These are phyloP conservation scores for Pleodorina starrii DNA, from an alignment of 139 green algal species.

Conservation along the genomic window DNA sequence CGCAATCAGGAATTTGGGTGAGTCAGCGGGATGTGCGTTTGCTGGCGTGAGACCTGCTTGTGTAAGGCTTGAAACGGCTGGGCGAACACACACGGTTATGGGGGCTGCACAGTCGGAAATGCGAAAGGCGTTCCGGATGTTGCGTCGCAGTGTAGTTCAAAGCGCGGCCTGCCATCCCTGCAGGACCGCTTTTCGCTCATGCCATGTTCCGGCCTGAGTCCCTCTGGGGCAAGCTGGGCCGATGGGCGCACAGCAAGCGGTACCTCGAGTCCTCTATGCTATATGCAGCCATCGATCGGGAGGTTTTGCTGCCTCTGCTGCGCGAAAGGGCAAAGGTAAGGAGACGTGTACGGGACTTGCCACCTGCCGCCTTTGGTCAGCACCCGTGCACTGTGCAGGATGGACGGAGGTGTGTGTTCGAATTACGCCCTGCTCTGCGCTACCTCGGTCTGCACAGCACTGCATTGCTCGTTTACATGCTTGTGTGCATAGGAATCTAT, in stretches of 20 bases:
- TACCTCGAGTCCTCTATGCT: conserved; percentile 12
- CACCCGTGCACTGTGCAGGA: no score
- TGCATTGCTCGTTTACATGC: no score
- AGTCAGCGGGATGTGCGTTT: neutral
- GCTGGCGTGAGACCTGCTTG: neutral
- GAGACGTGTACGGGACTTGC: neutral
- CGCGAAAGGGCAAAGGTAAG: neutral
- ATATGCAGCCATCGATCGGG: neutral
- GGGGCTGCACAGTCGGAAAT: neutral
- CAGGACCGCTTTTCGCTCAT: neutral
- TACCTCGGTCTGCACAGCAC: no score
- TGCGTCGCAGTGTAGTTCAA: neutral
- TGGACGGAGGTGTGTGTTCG: no score
- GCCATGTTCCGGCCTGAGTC: conserved; percentile 8
- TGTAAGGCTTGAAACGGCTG: neutral
- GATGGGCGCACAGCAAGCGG: conserved; percentile 17
- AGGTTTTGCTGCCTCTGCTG: neutral
- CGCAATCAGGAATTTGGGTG: neutral
- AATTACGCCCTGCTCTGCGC: no score
- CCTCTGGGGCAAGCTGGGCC: neutral
- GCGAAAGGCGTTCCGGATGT: neutral
- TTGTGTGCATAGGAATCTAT: no score
- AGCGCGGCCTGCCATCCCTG: neutral
- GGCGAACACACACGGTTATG: neutral
- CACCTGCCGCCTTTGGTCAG: no score